These are phyloP conservation scores for Elsinoe perseae DNA, from an alignment of 2,329 filamentous ascomycete species.

Conservation along the genomic window DNA sequence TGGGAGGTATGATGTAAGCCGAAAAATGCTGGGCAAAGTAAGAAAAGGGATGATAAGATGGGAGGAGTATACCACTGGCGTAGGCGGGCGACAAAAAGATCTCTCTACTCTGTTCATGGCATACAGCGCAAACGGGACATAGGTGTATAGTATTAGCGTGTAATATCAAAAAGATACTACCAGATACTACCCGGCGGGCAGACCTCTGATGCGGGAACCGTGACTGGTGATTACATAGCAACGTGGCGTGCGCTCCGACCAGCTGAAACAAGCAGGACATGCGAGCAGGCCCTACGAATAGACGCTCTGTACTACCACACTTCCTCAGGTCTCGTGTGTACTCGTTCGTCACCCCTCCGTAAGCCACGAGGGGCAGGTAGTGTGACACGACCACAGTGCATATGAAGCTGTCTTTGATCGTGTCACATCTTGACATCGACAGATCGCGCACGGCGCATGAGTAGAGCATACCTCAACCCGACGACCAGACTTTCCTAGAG, in stretches of 20 bases:
- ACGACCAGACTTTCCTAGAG: too few relatives aligned
- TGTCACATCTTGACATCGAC: too few relatives aligned
- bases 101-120: conserved; percentile 1
- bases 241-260: too few relatives aligned
- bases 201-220: too few relatives aligned
- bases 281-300: too few relatives aligned
- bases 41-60: neutral
- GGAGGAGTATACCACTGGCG: neutral
- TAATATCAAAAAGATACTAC: conserved; percentile 15
- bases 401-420: too few relatives aligned
- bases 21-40: neutral
- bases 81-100: neutral
- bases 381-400: too few relatives aligned
- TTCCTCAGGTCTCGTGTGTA: neutral
- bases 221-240: too few relatives aligned
- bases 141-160: conserved; percentile 16
- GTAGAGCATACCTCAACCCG: too few relatives aligned
- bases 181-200: too few relatives aligned
- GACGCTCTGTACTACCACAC: neutral
- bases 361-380: neutral
- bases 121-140: conserved; percentile 5
- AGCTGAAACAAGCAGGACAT: neutral
- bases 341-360: neutral
- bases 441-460: too few relatives aligned
- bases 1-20: conserved; percentile 30